phyloP scores from a whole-genome alignment of 2,329 filamentous ascomycete genomes.

The Lomentospora prolificans region DNA sequence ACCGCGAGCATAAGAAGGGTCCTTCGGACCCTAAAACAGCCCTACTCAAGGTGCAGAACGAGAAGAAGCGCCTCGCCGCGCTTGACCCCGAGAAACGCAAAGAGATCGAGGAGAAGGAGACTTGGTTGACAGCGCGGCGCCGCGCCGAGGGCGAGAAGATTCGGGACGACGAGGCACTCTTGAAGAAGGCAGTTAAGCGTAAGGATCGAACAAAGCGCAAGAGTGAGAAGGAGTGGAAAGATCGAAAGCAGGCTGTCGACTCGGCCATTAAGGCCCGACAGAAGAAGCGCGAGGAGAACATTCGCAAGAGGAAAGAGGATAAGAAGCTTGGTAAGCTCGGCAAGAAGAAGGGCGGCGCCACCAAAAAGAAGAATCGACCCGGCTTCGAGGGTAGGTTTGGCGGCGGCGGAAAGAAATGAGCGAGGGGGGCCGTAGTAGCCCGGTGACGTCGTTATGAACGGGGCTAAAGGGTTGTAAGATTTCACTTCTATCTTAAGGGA shows the following conservation, averaged over 20 bases:
- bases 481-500: neutral
- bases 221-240: constrained; percentile 80
- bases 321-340: constrained; percentile 40
- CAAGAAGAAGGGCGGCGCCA: constrained; percentile 8
- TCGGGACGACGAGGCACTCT: constrained; percentile 70
- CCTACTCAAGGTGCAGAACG: constrained; percentile 76
- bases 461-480: neutral
- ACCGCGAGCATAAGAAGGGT: constrained; percentile 58
- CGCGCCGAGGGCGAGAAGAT: constrained; percentile 84
- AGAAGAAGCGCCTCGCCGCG: constrained; percentile 66
- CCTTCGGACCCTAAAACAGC: constrained; percentile 78
- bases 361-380: constrained; percentile 38
- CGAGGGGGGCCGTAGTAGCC: neutral
- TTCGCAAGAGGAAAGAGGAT: constrained; percentile 59
- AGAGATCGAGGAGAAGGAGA: constrained; percentile 86
- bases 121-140: constrained; percentile 86
- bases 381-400: constrained; percentile 63
- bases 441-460: neutral
- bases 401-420: constrained; percentile 34
- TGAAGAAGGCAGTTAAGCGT: constrained; percentile 92
- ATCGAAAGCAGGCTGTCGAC: constrained; percentile 60
- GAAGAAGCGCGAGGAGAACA: constrained; percentile 72
- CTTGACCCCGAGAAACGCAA: constrained; percentile 73
- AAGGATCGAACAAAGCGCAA: constrained; percentile 86
- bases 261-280: constrained; percentile 71